These are phyloP conservation scores for Yarrowia sp. DNA, from an alignment of 805 yeast genomes.

Conservation along the genomic window DNA sequence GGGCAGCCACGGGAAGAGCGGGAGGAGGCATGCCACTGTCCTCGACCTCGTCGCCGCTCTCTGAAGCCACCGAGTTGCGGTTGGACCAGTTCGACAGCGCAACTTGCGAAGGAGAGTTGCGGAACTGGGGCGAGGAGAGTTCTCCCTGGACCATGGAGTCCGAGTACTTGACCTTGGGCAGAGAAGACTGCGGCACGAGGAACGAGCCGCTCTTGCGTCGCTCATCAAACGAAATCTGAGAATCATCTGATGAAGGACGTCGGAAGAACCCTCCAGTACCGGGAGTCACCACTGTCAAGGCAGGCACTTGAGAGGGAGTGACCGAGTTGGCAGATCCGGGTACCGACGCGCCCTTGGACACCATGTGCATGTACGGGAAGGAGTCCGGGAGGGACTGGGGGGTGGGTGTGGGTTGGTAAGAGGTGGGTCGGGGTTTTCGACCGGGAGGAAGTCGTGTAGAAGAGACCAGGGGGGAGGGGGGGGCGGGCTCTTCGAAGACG, in stretches of 20 bases:
- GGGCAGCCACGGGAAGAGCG: neutral
- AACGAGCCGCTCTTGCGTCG: constrained; percentile 19
- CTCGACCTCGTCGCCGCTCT: neutral
- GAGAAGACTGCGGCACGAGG: constrained; percentile 23
- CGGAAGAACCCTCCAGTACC: neutral
- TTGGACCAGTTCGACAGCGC: constrained; percentile 19
- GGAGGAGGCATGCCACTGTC: neutral
- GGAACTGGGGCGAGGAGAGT: constrained; percentile 19
- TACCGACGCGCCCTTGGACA: neutral
- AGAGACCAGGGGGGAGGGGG: neutral
- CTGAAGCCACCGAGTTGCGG: neutral
- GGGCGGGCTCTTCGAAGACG: neutral
- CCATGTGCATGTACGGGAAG: constrained; percentile 22
- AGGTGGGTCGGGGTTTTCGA: constrained; percentile 42
- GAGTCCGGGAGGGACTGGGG: constrained; percentile 20
- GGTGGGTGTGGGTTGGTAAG: constrained; percentile 38
- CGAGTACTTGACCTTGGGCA: constrained; percentile 26
- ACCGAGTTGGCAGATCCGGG: constrained; percentile 21
- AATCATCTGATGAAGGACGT: constrained; percentile 13
- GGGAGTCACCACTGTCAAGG: neutral
- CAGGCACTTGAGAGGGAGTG: neutral
- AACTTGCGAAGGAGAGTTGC: constrained; percentile 15
- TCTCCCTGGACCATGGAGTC: constrained; percentile 26
- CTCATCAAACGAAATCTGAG: constrained; percentile 25
- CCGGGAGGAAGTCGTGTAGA: constrained; percentile 27